phyloP scores from a whole-genome alignment of 352 stramenopile genomes.

The Aphanomyces euteiches region DNA sequence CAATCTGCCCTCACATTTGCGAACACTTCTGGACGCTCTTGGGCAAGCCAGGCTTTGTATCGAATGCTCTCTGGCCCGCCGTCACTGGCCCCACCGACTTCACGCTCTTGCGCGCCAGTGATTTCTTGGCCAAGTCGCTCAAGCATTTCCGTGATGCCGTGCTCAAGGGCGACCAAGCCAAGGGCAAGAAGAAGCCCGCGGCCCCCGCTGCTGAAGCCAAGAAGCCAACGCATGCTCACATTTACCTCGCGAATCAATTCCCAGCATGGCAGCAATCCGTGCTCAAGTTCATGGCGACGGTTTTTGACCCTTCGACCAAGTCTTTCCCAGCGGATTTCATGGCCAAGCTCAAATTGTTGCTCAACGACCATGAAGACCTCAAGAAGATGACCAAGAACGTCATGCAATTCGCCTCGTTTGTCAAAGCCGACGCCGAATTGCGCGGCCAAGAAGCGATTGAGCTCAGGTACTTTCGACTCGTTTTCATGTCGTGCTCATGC shows the following conservation, averaged over 20 bases:
- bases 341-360: conserved; percentile 77
- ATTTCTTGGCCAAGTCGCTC: conserved; percentile 90
- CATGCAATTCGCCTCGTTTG: conserved; percentile 97
- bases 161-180: conserved; percentile 83
- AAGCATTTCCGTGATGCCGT: conserved; percentile 88
- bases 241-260: conserved; percentile 84
- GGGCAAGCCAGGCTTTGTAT: conserved; percentile 89
- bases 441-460: conserved; percentile 91
- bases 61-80: conserved; percentile 84
- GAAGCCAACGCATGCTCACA: conserved; percentile 84
- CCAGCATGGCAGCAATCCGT: conserved; percentile 82
- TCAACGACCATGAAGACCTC: conserved; percentile 68
- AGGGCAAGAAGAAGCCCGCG: conserved; percentile 84
- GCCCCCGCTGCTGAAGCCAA: conserved; percentile 63
- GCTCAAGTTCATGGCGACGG: conserved; percentile 70
- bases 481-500: conserved; percentile 17
- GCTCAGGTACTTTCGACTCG: conserved; percentile 52
- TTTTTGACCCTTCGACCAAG: conserved; percentile 61
- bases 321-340: conserved; percentile 81
- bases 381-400: conserved; percentile 92
- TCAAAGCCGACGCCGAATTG: conserved; percentile 90
- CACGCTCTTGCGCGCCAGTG: conserved; percentile 87
- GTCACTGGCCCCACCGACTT: conserved; percentile 85
- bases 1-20: conserved; percentile 94
- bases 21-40: conserved; percentile 92